Conservation (phyloP, 768 basidiomycete genomes). For the Lactifluus piperatus region DNA sequence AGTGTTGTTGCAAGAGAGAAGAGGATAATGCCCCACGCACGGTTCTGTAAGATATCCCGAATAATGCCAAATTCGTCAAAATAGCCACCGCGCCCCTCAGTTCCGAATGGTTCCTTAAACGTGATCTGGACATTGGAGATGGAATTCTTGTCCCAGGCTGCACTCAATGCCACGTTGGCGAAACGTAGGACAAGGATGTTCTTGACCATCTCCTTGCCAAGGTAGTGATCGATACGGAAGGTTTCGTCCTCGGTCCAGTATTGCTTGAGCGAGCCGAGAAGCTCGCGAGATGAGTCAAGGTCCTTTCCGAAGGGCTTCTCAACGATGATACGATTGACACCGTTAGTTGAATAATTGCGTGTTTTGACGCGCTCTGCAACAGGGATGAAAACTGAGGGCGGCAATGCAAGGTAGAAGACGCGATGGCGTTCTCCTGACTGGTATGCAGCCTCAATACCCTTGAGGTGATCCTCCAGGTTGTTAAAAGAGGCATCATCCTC, state of each 20-base stretch:
- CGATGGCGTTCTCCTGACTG: slow-evolving; percentile 60
- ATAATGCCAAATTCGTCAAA: slow-evolving; percentile 99
- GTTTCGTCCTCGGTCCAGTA: slow-evolving; percentile 97
- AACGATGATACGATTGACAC: slow-evolving; percentile 87
- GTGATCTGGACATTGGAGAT: slow-evolving; percentile 98
- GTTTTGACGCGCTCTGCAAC: slow-evolving; percentile 79
- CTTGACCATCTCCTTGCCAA: slow-evolving; percentile 99
- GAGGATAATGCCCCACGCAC: slow-evolving; percentile 43
- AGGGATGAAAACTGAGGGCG: slow-evolving; percentile 91
- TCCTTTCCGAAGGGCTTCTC: slow-evolving; percentile 99
- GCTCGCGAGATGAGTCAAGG: slow-evolving; percentile 68
- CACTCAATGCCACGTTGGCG: slow-evolving; percentile 83
- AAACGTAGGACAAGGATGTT: slow-evolving; percentile 94
- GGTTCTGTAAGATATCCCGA: slow-evolving; percentile 95
- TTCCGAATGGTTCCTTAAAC: slow-evolving; percentile 99
- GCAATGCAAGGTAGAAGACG: slow-evolving; percentile 94
- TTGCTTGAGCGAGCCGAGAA: slow-evolving; percentile 70
- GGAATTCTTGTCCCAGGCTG: slow-evolving; percentile 92
- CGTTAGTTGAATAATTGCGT: slow-evolving; percentile 63
- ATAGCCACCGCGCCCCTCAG: slow-evolving; percentile 99
- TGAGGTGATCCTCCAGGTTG: slow-evolving; percentile 64
- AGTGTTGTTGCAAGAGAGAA: not conserved
- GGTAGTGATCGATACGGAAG: slow-evolving; percentile 98
- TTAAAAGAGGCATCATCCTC: slow-evolving; percentile 77
- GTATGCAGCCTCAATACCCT: slow-evolving; percentile 69